A percentile compares a stretch with the other conserved stretches of the same genome.
phyloP scores from a whole-genome alignment of 768 basidiomycete genomes.

The Cubamyces lactineus region DNA sequence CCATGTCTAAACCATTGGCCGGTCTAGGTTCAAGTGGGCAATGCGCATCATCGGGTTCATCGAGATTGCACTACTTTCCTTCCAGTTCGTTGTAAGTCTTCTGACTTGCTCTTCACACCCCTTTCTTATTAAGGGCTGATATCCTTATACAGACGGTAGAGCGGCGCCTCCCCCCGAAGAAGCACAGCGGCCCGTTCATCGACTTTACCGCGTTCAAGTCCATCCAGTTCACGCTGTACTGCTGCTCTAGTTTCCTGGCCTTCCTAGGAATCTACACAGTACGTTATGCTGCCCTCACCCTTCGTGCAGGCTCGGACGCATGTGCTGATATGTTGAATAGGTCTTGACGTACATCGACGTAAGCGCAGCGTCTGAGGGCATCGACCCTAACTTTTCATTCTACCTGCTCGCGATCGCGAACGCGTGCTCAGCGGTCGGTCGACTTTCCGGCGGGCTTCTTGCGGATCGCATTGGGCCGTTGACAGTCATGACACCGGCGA shows the following conservation, averaged over 20 bases:
- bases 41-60: conserved; percentile 73
- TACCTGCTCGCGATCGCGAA: conserved; percentile 74
- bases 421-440: conserved; percentile 63
- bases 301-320: too few species aligned
- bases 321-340: conserved; percentile 25
- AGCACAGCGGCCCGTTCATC: conserved; percentile 59
- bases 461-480: conserved; percentile 66
- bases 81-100: conserved; percentile 29
- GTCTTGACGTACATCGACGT: conserved; percentile 71
- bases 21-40: conserved; percentile 63
- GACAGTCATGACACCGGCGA: conserved; percentile 71
- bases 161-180: conserved; percentile 57
- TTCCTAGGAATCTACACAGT: conserved; percentile 74
- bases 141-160: conserved; percentile 31
- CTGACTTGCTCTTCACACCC: too few species aligned
- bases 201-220: conserved; percentile 61
- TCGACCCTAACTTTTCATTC: conserved; percentile 55
- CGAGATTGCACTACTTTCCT: conserved; percentile 47
- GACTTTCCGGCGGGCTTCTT: conserved; percentile 54
- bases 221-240: conserved; percentile 58
- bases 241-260: conserved; percentile 53
- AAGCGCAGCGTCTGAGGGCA: conserved; percentile 54
- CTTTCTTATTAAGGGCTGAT: conserved; percentile 25
- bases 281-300: conserved; percentile 31
- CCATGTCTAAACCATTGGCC: neutral